Evolutionary conservation across 1,139 yeast species (phyloP).

Genomic region (Yarrowia galli): DNA sequence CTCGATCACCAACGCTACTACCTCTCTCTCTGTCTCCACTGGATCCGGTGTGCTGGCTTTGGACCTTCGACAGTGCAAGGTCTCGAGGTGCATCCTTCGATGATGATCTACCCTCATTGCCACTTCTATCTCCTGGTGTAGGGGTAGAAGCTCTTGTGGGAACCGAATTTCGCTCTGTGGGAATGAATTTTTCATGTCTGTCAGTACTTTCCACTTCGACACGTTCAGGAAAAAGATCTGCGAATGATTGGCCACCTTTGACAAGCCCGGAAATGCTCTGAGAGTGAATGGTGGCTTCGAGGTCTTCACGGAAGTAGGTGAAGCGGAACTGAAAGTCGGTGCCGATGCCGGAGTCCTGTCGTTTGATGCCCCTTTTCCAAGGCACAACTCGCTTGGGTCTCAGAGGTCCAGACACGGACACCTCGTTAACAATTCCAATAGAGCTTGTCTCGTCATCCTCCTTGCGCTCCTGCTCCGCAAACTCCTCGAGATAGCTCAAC

Average conservation of each 20-base stretch:
- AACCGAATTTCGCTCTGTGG: constrained; percentile 33
- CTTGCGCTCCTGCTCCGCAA: constrained; percentile 70
- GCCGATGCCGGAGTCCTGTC: constrained; percentile 48
- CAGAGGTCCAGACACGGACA: constrained; percentile 68
- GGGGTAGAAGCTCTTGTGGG: constrained; percentile 35
- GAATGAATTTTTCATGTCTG: constrained; percentile 29
- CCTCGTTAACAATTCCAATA: constrained; percentile 62
- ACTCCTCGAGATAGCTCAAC: constrained; percentile 72
- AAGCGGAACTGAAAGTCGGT: constrained; percentile 57
- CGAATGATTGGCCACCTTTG: constrained; percentile 54
- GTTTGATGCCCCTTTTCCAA: constrained; percentile 54
- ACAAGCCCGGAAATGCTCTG: constrained; percentile 85
- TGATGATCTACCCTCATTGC: constrained; percentile 19
- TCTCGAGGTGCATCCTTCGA: constrained; percentile 29
- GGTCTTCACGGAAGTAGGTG: constrained; percentile 90
- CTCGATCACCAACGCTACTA: constrained; percentile 17
- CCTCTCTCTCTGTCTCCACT: constrained; percentile 27
- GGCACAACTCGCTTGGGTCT: constrained; percentile 81
- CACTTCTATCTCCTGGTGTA: constrained; percentile 29
- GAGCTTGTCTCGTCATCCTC: constrained; percentile 55
- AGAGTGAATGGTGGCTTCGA: constrained; percentile 87
- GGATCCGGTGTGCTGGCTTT: constrained; percentile 26
- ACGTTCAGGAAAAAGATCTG: constrained; percentile 48
- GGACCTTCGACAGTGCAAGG: constrained; percentile 7
- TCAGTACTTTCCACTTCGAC: constrained; percentile 25